Conservation (phyloP, 2,329 filamentous ascomycete species). For the Bisporella sp. region DNA sequence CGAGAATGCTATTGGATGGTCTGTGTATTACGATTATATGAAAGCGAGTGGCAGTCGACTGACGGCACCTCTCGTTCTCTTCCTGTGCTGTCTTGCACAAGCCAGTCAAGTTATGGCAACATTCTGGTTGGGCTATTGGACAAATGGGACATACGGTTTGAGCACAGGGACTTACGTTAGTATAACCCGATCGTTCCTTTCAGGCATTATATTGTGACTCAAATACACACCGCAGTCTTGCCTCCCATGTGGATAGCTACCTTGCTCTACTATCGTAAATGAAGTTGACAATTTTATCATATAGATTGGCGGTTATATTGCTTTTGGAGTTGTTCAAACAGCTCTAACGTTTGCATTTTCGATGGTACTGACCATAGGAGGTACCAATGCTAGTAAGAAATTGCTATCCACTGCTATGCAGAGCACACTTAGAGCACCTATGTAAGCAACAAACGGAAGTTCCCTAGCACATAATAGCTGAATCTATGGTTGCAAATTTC, state of each 20-base stretch:
- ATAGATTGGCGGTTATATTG: conserved; percentile 56
- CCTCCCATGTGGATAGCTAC: too few species aligned
- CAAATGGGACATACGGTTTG: conserved; percentile 50
- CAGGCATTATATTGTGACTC: not conserved
- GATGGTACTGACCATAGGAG: conserved; percentile 50
- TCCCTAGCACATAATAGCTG: too few species aligned
- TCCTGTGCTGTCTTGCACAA: conserved; percentile 53
- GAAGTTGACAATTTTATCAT: conserved; percentile 1
- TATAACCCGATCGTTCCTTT: conserved; percentile 31
- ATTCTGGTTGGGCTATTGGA: conserved; percentile 91
- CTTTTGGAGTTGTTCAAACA: conserved; percentile 46
- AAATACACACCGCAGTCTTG: too few species aligned
- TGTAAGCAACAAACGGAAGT: conserved; percentile 29
- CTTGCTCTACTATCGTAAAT: too few species aligned
- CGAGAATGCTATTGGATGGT: conserved; percentile 51
- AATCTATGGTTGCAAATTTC: too few species aligned
- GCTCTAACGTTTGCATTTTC: conserved; percentile 55
- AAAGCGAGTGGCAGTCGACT: conserved; percentile 48
- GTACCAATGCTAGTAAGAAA: conserved; percentile 42
- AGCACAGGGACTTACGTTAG: conserved; percentile 44
- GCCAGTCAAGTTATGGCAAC: conserved; percentile 78
- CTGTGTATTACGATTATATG: conserved; percentile 57
- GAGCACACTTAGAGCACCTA: conserved; percentile 55
- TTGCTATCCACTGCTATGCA: conserved; percentile 57
- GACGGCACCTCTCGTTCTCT: conserved; percentile 46